phyloP scores from a whole-genome alignment of 2,329 filamentous ascomycete genomes.

The Xylaria sp. region DNA sequence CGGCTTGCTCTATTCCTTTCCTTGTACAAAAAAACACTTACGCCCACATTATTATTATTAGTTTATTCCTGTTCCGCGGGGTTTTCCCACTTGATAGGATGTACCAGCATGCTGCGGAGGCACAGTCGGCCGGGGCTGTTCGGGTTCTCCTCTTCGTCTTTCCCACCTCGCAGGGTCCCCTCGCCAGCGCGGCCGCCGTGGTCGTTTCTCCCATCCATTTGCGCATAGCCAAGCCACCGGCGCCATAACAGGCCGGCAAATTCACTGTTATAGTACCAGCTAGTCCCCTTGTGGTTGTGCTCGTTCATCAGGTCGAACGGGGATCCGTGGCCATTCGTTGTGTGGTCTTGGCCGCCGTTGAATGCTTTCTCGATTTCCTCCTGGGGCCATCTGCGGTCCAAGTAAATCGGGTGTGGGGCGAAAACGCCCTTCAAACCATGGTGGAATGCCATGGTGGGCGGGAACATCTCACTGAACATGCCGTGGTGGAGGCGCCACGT shows the following conservation, averaged over 20 bases:
- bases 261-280: constrained; percentile 82
- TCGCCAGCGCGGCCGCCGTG: constrained; percentile 52
- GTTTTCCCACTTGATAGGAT: constrained; percentile 74
- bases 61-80: constrained; percentile 45
- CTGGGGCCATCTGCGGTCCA: constrained; percentile 75
- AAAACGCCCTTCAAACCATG: constrained; percentile 79
- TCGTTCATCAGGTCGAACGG: constrained; percentile 72
- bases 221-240: constrained; percentile 70
- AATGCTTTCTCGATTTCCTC: constrained; percentile 74
- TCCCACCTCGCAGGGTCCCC: constrained; percentile 54
- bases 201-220: constrained; percentile 54
- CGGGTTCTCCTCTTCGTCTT: constrained; percentile 50
- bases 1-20: constrained; percentile 15
- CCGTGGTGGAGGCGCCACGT: constrained; percentile 67
- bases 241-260: constrained; percentile 80
- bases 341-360: constrained; percentile 73
- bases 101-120: constrained; percentile 76
- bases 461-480: constrained; percentile 84
- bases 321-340: constrained; percentile 65
- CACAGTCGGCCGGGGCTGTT: constrained; percentile 69
- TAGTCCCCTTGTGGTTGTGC: constrained; percentile 80
- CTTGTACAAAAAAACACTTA: constrained; percentile 23
- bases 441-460: constrained; percentile 69
- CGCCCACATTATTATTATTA: constrained; percentile 16
- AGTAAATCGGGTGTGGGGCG: constrained; percentile 79